A percentile compares a stretch with the other conserved stretches of the same genome.
phyloP scores from a whole-genome alignment of 441 rosid genomes.

The Hura crepitans region DNA sequence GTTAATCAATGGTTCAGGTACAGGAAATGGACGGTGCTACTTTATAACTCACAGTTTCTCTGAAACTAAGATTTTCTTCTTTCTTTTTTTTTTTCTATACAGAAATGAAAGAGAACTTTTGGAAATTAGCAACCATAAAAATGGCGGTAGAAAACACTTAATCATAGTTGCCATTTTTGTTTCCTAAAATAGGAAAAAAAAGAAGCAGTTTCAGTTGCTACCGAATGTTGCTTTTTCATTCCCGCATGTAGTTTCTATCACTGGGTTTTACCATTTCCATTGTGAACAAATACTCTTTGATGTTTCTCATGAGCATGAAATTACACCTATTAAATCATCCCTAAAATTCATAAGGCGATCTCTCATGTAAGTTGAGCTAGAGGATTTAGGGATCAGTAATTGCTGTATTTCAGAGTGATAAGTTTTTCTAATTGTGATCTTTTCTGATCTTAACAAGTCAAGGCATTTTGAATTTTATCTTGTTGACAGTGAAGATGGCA shows the following conservation, averaged over 20 bases:
- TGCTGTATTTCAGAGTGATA: not conserved
- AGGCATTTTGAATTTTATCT: constrained; percentile 14
- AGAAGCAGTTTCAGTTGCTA: constrained; percentile 2
- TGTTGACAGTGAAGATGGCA: constrained; percentile 73
- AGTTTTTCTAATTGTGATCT: not conserved
- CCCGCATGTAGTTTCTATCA: not conserved
- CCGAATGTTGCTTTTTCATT: not conserved
- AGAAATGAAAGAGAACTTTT: not conserved
- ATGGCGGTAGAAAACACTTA: too few species aligned
- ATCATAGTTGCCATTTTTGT: too few species aligned
- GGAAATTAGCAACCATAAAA: not conserved
- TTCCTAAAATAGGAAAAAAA: not conserved
- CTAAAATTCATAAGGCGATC: too few species aligned
- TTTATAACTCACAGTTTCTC: not conserved
- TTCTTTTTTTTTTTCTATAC: not conserved
- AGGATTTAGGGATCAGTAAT: not conserved
- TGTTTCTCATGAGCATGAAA: not conserved
- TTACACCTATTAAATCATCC: not conserved
- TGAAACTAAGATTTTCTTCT: too few species aligned
- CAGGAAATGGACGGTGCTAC: not conserved
- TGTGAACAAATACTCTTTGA: not conserved
- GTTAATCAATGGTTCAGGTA: not conserved
- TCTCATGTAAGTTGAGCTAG: not conserved
- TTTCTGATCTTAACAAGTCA: not conserved
- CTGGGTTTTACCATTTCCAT: not conserved